Evolutionary conservation across 1,139 yeast species (phyloP).

Genomic region (Debaryomycetaceae sp.): DNA sequence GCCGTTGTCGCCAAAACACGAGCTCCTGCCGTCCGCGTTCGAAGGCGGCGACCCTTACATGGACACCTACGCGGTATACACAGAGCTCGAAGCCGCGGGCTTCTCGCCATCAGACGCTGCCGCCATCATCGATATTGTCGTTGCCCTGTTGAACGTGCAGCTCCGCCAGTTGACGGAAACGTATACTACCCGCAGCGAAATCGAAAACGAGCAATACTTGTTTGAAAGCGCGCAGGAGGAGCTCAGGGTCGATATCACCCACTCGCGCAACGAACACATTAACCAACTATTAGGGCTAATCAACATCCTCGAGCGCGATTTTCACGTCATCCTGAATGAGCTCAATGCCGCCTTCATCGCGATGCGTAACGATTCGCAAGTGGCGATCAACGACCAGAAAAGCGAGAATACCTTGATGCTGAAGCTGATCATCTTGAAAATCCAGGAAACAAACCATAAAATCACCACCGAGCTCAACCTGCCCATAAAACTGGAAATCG

Average conservation of each 20-base stretch:
- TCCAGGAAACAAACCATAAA: conserved; percentile 79
- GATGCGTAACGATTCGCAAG: conserved; percentile 65
- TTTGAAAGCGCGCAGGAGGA: conserved; percentile 93
- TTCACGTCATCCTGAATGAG: conserved; percentile 66
- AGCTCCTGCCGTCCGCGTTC: conserved; percentile 13
- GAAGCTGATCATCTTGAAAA: conserved; percentile 53
- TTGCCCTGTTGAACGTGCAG: conserved; percentile 40
- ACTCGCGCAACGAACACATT: conserved; percentile 61
- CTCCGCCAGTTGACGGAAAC: conserved; percentile 47
- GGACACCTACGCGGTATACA: conserved; percentile 39
- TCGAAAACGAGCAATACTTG: conserved; percentile 77
- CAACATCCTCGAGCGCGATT: conserved; percentile 60
- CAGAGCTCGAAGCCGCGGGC: conserved; percentile 31
- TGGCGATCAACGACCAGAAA: conserved; percentile 78
- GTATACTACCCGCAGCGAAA: conserved; percentile 56
- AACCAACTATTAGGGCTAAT: conserved; percentile 59
- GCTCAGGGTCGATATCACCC: conserved; percentile 65
- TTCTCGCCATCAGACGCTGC: conserved; percentile 47
- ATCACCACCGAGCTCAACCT: conserved; percentile 76
- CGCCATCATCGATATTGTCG: conserved; percentile 37
- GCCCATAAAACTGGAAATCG: conserved; percentile 78
- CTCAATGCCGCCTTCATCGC: conserved; percentile 59
- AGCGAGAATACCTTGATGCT: conserved; percentile 75
- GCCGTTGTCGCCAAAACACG: conserved; percentile 3
- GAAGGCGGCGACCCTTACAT: conserved; percentile 39